These are phyloP conservation scores for Lentinus polychrous DNA, from an alignment of 1,284 basidiomycete species.

Conservation along the genomic window DNA sequence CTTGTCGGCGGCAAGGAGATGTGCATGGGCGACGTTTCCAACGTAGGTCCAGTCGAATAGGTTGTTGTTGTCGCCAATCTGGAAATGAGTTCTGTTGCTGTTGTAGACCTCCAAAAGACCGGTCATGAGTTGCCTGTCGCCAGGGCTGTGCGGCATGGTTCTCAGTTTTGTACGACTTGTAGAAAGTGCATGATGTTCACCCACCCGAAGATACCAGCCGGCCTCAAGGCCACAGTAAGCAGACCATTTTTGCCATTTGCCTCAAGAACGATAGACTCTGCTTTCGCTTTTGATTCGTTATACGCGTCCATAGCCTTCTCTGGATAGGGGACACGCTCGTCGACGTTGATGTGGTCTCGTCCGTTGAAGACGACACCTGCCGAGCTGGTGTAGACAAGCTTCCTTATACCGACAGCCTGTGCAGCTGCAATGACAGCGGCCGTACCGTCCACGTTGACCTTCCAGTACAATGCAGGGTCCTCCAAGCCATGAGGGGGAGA, in stretches of 20 bases:
- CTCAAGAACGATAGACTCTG: constrained; percentile 77
- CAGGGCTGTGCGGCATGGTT: constrained; percentile 49
- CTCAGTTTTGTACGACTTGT: constrained; percentile 1
- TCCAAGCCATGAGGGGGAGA: constrained; percentile 79
- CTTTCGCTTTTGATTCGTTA: constrained; percentile 94
- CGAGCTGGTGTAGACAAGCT: constrained; percentile 94
- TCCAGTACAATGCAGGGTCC: constrained; percentile 75
- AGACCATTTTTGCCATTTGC: constrained; percentile 84
- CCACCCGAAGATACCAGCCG: constrained; percentile 96
- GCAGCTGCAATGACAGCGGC: constrained; percentile 81
- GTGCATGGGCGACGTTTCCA: constrained; percentile 92
- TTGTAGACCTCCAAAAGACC: constrained; percentile 81
- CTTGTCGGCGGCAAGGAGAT: constrained; percentile 89
- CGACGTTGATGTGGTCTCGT: constrained; percentile 74
- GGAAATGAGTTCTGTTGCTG: constrained; percentile 83
- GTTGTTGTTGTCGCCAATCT: constrained; percentile 92
- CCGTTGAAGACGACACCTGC: constrained; percentile 93
- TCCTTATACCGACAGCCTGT: constrained; percentile 63
- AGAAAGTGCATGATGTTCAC: not conserved
- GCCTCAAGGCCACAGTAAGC: constrained; percentile 85
- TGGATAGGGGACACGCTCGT: constrained; percentile 83
- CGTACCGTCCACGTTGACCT: constrained; percentile 94
- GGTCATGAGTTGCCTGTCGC: constrained; percentile 84
- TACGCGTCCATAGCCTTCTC: constrained; percentile 83
- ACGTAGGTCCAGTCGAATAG: constrained; percentile 98